A percentile compares a stretch with the other conserved stretches of the same genome.
Conservation (phyloP, 2,329 filamentous ascomycete species). For the Sarocladium kiliense region DNA sequence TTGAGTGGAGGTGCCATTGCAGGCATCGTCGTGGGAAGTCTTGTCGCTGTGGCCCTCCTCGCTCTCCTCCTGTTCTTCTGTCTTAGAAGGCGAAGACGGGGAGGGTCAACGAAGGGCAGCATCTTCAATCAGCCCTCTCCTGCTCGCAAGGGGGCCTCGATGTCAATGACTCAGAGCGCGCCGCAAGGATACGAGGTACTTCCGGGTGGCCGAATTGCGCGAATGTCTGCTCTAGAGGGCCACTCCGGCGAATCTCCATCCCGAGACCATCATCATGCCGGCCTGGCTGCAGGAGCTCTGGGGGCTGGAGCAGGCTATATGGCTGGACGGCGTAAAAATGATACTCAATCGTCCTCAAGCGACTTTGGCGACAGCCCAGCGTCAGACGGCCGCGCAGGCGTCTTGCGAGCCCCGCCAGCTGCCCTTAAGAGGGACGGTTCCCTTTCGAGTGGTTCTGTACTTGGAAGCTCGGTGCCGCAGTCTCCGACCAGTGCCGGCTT, state of each 20-base stretch:
- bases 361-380: conserved; percentile 66
- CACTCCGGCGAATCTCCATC: conserved; percentile 58
- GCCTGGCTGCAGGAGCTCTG: conserved; percentile 37
- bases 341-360: conserved; percentile 63
- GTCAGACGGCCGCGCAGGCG: conserved; percentile 54
- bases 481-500: conserved; percentile 72
- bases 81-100: conserved; percentile 42
- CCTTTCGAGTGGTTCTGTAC: conserved; percentile 75
- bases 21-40: conserved; percentile 78
- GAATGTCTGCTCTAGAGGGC: conserved; percentile 90
- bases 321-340: conserved; percentile 41
- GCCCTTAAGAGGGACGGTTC: conserved; percentile 74
- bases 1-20: conserved; percentile 86
- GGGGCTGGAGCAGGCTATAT: conserved; percentile 43
- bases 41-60: conserved; percentile 67
- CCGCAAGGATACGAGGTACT: conserved; percentile 65
- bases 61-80: conserved; percentile 65
- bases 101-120: conserved; percentile 60
- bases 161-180: conserved; percentile 31
- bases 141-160: conserved; percentile 43
- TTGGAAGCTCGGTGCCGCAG: conserved; percentile 64
- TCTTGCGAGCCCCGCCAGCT: conserved; percentile 53
- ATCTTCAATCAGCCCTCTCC: conserved; percentile 89
- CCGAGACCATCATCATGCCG: conserved; percentile 36
- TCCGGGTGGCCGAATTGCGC: conserved; percentile 82